Evolutionary conservation across 345 rosid species (phyloP).

Genomic region (Rubroshorea leprosula): DNA sequence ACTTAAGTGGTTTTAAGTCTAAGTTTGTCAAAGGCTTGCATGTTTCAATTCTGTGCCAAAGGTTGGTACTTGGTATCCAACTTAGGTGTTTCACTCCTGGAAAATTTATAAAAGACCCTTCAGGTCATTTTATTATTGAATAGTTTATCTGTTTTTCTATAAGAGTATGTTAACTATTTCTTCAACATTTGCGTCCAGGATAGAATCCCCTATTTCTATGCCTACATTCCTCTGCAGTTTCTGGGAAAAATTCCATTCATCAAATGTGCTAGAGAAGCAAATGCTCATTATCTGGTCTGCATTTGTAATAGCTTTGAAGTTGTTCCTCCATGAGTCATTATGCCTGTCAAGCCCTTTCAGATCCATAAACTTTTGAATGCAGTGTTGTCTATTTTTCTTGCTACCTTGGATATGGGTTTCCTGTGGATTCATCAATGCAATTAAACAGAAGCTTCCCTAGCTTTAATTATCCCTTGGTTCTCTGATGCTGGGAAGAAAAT

Average conservation of each 20-base stretch:
- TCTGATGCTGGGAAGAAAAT: slow-evolving; percentile 8
- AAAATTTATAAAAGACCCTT: not conserved
- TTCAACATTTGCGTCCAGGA: slow-evolving; percentile 18
- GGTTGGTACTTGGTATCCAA: too few relatives aligned
- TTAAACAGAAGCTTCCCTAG: slow-evolving; percentile 17
- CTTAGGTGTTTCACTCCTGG: too few relatives aligned
- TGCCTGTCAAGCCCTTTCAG: slow-evolving; percentile 22
- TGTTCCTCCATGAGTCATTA: slow-evolving; percentile 15
- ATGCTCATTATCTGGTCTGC: slow-evolving; percentile 5
- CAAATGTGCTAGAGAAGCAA: slow-evolving; percentile 12
- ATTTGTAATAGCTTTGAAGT: slow-evolving; percentile 1
- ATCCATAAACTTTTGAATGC: slow-evolving; percentile 10
- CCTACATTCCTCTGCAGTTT: slow-evolving; percentile 18
- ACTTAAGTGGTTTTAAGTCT: too few relatives aligned
- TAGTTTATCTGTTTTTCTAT: not conserved
- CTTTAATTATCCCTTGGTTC: slow-evolving; percentile 15
- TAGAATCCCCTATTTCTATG: slow-evolving; percentile 25
- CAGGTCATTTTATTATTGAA: not conserved
- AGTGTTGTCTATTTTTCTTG: not conserved
- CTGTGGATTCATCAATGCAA: slow-evolving; percentile 2
- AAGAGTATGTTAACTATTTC: slow-evolving; percentile 17
- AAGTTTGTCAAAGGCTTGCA: too few relatives aligned
- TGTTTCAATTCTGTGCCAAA: too few relatives aligned
- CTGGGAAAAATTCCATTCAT: slow-evolving; percentile 20
- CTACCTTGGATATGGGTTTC: not conserved